phyloP scores from a whole-genome alignment of 768 basidiomycete genomes.

The Trametes punicea region DNA sequence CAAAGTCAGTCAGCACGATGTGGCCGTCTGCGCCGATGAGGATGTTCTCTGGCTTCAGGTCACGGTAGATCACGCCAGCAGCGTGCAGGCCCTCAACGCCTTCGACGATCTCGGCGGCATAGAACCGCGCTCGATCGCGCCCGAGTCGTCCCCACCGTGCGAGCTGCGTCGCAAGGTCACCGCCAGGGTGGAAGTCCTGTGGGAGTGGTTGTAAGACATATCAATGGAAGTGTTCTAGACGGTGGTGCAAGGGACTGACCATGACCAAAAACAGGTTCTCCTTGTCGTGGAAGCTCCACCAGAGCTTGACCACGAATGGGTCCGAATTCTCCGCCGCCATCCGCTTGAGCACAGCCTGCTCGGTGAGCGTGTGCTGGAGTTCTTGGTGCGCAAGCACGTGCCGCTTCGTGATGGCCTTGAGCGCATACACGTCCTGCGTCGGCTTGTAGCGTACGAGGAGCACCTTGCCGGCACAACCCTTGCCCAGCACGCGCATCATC shows the following conservation, averaged over 20 bases:
- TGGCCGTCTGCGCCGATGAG: slow-evolving; percentile 93
- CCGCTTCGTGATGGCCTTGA: slow-evolving; percentile 97
- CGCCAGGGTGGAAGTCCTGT: slow-evolving; percentile 92
- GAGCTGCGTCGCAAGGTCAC: slow-evolving; percentile 96
- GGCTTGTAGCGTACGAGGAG: slow-evolving; percentile 82
- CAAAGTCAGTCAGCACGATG: slow-evolving; percentile 96
- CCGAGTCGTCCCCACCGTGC: slow-evolving; percentile 94
- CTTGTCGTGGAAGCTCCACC: slow-evolving; percentile 98
- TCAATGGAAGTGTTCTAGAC: not conserved
- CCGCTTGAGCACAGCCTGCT: slow-evolving; percentile 91
- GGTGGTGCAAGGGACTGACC: slow-evolving; percentile 41
- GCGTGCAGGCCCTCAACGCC: slow-evolving; percentile 93
- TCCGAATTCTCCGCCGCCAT: slow-evolving; percentile 88
- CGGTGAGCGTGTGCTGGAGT: slow-evolving; percentile 92
- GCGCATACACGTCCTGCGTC: slow-evolving; percentile 73
- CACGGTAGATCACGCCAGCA: slow-evolving; percentile 94
- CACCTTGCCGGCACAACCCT: slow-evolving; percentile 97
- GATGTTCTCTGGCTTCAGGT: slow-evolving; percentile 96
- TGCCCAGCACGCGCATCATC: slow-evolving; percentile 94
- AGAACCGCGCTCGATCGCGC: slow-evolving; percentile 92
- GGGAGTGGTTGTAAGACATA: not conserved
- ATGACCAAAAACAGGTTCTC: slow-evolving; percentile 97
- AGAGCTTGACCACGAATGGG: slow-evolving; percentile 93
- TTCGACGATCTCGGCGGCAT: slow-evolving; percentile 95
- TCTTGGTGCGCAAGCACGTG: slow-evolving; percentile 97